Evolutionary conservation across 495 filamentous ascomycete genomes (phyloP).

Genomic region (Halenospora varia): DNA sequence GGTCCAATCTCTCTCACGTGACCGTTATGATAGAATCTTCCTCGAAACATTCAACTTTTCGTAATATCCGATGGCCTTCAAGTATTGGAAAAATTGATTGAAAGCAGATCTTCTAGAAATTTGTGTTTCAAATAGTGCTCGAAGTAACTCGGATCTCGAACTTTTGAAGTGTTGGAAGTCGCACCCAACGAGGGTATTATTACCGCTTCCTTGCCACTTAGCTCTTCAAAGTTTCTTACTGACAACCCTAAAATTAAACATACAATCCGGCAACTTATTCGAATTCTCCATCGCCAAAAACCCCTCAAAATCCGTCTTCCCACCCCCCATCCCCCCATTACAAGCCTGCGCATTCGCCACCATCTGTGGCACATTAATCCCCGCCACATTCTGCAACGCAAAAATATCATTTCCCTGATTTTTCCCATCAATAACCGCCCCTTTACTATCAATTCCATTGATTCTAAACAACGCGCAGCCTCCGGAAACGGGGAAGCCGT

Average conservation of each 20-base stretch:
- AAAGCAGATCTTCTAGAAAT: too few species aligned
- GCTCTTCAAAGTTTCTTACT: too few species aligned
- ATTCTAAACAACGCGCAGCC: background rate
- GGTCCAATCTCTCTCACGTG: too few species aligned
- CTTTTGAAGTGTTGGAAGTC: too few species aligned
- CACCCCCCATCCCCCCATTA: background rate
- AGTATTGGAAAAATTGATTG: too few species aligned
- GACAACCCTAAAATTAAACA: background rate
- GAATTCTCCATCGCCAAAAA: background rate
- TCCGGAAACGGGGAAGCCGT: background rate
- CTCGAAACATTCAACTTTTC: too few species aligned
- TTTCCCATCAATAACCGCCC: background rate
- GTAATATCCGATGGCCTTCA: too few species aligned
- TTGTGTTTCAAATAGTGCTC: too few species aligned
- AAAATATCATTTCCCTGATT: background rate
- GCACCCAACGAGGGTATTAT: too few species aligned
- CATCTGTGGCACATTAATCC: background rate
- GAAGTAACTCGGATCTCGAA: too few species aligned
- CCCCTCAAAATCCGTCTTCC: background rate
- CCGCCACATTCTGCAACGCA: background rate
- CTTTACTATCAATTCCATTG: background rate
- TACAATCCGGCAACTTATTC: background rate
- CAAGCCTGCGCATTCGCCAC: background rate
- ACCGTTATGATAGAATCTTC: too few species aligned
- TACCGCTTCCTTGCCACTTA: too few species aligned